Percentiles rank a stretch among this genome's conserved stretches.
phyloP scores from a whole-genome alignment of 495 filamentous ascomycete genomes.

The Glarea lozoyensis region DNA sequence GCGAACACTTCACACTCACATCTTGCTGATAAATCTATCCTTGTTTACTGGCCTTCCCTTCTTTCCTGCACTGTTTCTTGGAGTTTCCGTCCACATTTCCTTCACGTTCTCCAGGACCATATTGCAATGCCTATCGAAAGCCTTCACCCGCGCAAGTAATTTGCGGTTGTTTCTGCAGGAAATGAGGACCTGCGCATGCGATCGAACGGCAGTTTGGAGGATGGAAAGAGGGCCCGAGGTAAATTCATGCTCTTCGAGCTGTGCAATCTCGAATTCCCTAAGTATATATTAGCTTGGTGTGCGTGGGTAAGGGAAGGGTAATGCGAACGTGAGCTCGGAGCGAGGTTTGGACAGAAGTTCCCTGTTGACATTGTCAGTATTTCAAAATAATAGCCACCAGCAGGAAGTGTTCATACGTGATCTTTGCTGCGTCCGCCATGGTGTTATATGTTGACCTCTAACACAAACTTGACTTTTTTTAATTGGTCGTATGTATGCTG shows the following conservation, averaged over 20 bases:
- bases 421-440: slow-evolving; percentile 71
- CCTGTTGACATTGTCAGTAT: slow-evolving; percentile 42
- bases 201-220: slow-evolving; percentile 82
- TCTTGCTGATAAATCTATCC: slow-evolving; percentile 97
- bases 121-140: slow-evolving; percentile 92
- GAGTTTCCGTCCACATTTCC: slow-evolving; percentile 99
- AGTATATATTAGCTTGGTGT: slow-evolving; percentile 9
- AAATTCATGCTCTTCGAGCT: slow-evolving; percentile 87
- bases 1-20: slow-evolving; percentile 46
- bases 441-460: slow-evolving; percentile 21
- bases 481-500: too few species aligned
- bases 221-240: slow-evolving; percentile 81
- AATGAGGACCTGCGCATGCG: slow-evolving; percentile 82
- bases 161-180: slow-evolving; percentile 86
- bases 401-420: slow-evolving; percentile 50
- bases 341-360: slow-evolving; percentile 75
- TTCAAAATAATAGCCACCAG: not conserved
- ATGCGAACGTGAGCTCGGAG: slow-evolving; percentile 67
- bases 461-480: slow-evolving; percentile 21
- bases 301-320: slow-evolving; percentile 7
- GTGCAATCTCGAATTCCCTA: slow-evolving; percentile 82
- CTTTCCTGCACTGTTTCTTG: slow-evolving; percentile 62
- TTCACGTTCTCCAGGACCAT: slow-evolving; percentile 98
- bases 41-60: slow-evolving; percentile 92
- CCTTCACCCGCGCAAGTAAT: slow-evolving; percentile 71